Conservation (phyloP, 352 stramenopile species). For the Pythium phragmitis region DNA sequence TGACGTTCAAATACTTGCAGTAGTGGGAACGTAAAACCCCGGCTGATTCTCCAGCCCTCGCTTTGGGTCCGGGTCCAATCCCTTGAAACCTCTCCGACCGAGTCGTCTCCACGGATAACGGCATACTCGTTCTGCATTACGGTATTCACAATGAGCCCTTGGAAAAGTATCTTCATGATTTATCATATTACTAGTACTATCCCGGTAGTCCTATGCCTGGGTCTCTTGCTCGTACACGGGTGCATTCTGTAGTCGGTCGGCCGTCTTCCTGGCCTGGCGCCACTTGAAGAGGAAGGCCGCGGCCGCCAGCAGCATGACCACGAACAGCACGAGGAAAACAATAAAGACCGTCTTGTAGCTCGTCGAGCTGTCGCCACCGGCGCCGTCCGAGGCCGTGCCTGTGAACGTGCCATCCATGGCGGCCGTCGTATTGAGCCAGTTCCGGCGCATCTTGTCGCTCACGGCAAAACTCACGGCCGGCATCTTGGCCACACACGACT, state of each 20-base stretch:
- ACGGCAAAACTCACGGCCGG: slow-evolving; percentile 22
- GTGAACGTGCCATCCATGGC: slow-evolving; percentile 39
- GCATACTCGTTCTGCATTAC: too few relatives aligned
- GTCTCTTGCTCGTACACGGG: slow-evolving; percentile 2
- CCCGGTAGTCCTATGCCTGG: neutral
- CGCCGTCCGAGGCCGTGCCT: slow-evolving; percentile 13
- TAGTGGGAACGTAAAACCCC: too few relatives aligned
- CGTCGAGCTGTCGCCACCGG: slow-evolving; percentile 11
- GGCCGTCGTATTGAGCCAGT: slow-evolving; percentile 40
- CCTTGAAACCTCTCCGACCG: too few relatives aligned
- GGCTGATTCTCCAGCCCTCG: too few relatives aligned
- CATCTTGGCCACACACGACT: slow-evolving; percentile 38
- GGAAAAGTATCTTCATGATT: too few relatives aligned
- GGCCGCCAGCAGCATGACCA: slow-evolving; percentile 27
- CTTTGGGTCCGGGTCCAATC: too few relatives aligned
- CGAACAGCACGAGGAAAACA: slow-evolving; percentile 44
- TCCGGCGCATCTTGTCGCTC: slow-evolving; percentile 38
- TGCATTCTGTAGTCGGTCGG: neutral
- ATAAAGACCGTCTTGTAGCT: slow-evolving; percentile 46
- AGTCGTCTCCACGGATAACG: too few relatives aligned
- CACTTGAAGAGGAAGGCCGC: slow-evolving; percentile 33
- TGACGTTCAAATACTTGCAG: too few relatives aligned
- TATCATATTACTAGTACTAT: too few relatives aligned
- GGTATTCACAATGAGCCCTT: too few relatives aligned
- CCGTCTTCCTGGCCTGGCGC: slow-evolving; percentile 23